Conservation (phyloP, 148 eudicot species). For the Vaccinium darrowii region DNA sequence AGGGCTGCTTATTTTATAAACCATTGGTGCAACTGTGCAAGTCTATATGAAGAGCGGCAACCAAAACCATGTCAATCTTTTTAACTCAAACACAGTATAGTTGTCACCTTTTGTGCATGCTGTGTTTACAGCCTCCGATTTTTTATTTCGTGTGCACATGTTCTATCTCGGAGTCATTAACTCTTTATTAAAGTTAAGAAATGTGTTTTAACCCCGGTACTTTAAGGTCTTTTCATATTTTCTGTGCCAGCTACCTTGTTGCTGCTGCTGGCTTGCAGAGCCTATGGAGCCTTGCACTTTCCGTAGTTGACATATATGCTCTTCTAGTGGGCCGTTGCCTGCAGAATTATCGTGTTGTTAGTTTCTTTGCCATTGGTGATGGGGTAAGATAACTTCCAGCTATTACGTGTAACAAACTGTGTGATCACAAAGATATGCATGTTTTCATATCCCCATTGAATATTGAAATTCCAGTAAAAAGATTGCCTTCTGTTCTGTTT, state of each 20-base stretch:
- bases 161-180: neutral
- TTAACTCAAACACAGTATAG: neutral
- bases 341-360: slow-evolving; percentile 48
- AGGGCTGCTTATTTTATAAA: neutral
- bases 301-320: slow-evolving; percentile 62
- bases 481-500: neutral
- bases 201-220: neutral
- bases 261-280: slow-evolving; percentile 83
- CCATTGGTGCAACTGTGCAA: neutral
- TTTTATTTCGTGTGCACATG: neutral
- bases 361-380: slow-evolving; percentile 76
- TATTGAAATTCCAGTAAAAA: neutral
- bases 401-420: neutral
- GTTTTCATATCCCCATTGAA: neutral
- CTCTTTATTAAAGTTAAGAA: neutral
- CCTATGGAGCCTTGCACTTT: slow-evolving; percentile 73
- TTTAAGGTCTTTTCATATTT: slow-evolving; percentile 8
- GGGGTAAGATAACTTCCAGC: slow-evolving; percentile 53
- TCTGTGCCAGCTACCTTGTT: slow-evolving; percentile 64
- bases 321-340: slow-evolving; percentile 69
- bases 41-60: neutral
- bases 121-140: neutral
- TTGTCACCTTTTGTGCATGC: neutral
- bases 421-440: neutral
- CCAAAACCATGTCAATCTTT: neutral